Evolutionary conservation across 176 grass and related monocot species (phyloP), one percentile per base, ranked within the genome.

Genomic region (Triticum timopheevii): DNA sequence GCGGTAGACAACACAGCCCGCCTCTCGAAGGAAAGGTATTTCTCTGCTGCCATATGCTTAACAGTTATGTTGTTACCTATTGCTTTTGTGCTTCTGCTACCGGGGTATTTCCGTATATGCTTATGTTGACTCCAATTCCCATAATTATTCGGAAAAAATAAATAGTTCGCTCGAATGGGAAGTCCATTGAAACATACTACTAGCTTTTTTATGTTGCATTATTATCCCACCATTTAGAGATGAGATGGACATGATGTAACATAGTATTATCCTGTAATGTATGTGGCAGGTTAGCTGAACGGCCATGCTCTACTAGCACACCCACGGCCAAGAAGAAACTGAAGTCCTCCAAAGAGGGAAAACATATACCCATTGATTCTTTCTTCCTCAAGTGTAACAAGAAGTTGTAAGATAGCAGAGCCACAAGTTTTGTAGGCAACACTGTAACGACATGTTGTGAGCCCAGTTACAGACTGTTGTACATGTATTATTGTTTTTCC

Each of bases 301-400:
- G 83, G 49, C 63, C 80, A 61, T 77, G 20, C 10, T 78, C 72
- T 34, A 35, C 85, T 49, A 42, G 30, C 25, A 83, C 89, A 79
- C 68, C 79, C 23, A 92, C 66, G 24, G 78, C 80, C 10, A 86
- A 87, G 76, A 98, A 97, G 77, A 98, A 90, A 78, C 72, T 80
- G 19, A 98, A 93, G 76, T 42, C 80, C 67, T 82, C 83, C 23
- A 91, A 69, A 76, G 80, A 90, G 73, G 95, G 87, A 65, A 95
- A 90, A 58, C 90, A 92, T 44, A 92, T 93, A 80, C 93, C 95
- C 23, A 95, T 98, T 63, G 93, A 98, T 64, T 88, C 89, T 30
- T 98, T 95, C 74, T 98, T 98, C 54, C 64, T 36, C 11, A 98
- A 87, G 80, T 38, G 77, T 76, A 83, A 92, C 69, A 97, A 84